Conservation (phyloP, 2,329 filamentous ascomycete species). For the Fusarium sp. region DNA sequence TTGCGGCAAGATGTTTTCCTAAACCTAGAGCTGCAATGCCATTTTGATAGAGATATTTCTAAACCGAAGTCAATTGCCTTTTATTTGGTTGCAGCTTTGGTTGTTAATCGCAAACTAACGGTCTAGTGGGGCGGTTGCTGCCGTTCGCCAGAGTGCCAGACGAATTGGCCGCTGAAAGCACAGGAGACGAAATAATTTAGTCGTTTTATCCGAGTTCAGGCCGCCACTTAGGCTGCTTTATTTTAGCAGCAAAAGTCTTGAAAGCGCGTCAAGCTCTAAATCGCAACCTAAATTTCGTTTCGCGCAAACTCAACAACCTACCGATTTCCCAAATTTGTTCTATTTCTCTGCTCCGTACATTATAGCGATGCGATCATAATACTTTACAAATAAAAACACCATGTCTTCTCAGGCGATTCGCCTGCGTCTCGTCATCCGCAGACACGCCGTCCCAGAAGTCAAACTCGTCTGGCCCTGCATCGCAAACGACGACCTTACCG, state of each 20-base stretch:
- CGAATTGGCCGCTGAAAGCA: background rate
- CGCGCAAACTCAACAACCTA: slow-evolving; percentile 6
- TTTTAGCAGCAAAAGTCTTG: background rate
- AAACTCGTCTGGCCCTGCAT: slow-evolving; percentile 77
- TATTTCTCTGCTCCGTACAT: background rate
- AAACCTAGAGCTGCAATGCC: fast-evolving
- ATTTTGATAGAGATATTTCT: too few relatives aligned
- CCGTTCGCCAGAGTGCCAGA: background rate
- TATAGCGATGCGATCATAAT: slow-evolving; percentile 34
- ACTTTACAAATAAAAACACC: background rate
- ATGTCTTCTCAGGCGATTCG: slow-evolving; percentile 64
- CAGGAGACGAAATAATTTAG: background rate
- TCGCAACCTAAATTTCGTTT: slow-evolving; percentile 19
- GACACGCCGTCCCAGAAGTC: slow-evolving; percentile 77
- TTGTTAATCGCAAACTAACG: background rate
- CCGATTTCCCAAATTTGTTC: background rate
- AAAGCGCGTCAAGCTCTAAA: slow-evolving; percentile 33
- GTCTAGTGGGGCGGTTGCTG: slow-evolving; percentile 11
- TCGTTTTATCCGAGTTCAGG: background rate
- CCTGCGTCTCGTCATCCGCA: slow-evolving; percentile 76
- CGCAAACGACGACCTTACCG: slow-evolving; percentile 69
- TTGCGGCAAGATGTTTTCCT: too few relatives aligned
- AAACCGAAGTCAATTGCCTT: background rate
- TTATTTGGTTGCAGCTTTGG: too few relatives aligned
- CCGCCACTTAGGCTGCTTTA: background rate